A percentile compares a stretch with the other conserved stretches of the same genome.
Conservation (phyloP, 768 basidiomycete species). For the Nidularia sp. region DNA sequence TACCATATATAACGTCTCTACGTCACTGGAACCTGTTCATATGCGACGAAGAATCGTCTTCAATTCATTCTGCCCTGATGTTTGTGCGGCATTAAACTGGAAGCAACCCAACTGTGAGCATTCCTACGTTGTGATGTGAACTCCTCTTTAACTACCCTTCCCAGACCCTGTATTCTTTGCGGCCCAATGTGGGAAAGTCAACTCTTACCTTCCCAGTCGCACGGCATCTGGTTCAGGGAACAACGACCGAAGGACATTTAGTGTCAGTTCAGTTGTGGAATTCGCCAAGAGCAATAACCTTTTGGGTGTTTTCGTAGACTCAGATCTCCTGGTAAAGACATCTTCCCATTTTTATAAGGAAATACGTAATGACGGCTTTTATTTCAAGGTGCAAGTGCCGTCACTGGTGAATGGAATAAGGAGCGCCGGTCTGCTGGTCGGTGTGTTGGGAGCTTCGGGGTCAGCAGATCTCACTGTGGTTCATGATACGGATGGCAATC, state of each 20-base stretch:
- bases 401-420: slow-evolving; percentile 86
- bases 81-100: slow-evolving; percentile 93
- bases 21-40: slow-evolving; percentile 42
- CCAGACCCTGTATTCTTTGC: slow-evolving; percentile 95
- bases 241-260: slow-evolving; percentile 51
- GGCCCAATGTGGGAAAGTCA: slow-evolving; percentile 74
- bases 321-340: slow-evolving; percentile 71
- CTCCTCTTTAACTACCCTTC: background rate
- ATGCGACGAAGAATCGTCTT: slow-evolving; percentile 83
- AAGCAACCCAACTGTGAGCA: slow-evolving; percentile 96
- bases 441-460: slow-evolving; percentile 68
- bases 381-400: slow-evolving; percentile 73
- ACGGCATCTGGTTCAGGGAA: slow-evolving; percentile 20
- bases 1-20: slow-evolving; percentile 70
- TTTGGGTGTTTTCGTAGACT: slow-evolving; percentile 87
- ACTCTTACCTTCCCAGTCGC: slow-evolving; percentile 23
- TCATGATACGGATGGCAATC: slow-evolving; percentile 37
- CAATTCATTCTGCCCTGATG: slow-evolving; percentile 85
- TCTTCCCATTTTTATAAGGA: background rate
- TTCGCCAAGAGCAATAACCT: slow-evolving; percentile 92
- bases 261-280: slow-evolving; percentile 87
- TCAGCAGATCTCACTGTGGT: slow-evolving; percentile 26
- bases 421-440: slow-evolving; percentile 83
- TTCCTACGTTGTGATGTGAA: background rate
- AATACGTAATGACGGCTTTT: background rate